Base-by-base conservation (phyloP, 2,329 filamentous ascomycete species). In the Oidium heveae region DNA sequence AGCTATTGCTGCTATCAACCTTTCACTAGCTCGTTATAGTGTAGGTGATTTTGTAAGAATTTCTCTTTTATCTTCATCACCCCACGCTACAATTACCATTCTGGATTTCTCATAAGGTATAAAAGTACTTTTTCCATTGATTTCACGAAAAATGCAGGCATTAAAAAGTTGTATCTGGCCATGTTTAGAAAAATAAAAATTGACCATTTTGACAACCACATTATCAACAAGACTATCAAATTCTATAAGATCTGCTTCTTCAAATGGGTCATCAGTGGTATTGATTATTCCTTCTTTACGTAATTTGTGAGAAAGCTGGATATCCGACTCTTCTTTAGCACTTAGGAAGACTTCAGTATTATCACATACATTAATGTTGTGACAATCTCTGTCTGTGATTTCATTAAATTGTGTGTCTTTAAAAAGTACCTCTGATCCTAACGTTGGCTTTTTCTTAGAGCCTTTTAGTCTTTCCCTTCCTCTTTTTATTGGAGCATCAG, bases 81-180 rank as follows among this genome's bases (percentile, higher is more conserved):
- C 54, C 32, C 54, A 57, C 3, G n/a, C 55, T 28, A 52, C 52
- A 15, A 56, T 20, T 34, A 54, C 52, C 28, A 54, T 43, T 33
- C 52, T 28, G 2, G 52, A 32, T 46, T 54, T 54, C 33, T 54
- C 37, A 46, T 44, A 54, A 2, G 52, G 47, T 13, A 5, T 2
- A 51, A n/a, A 10, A 22, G 24, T 51, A 18, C 37, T 8, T 41
- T 41, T 51, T 5, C 28, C 24, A 7, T 51, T 51, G 1, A 51
- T 13, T 16, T 36, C 15, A 6, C 10, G n/a, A 36, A 34, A 33
- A 34, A 44, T 18, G 7, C 46, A 20, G 4, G 20, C 20, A 15
- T 49, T 49, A 24, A 49, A 49, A 3, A 32, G 16, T 16, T 20
- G 28, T 9, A 12, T 24, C 12, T 51, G 4, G 16, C 24, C 24